These are phyloP conservation scores for Lolium multiflorum DNA, from an alignment of 176 grass and related monocot species.

Conservation along the genomic window DNA sequence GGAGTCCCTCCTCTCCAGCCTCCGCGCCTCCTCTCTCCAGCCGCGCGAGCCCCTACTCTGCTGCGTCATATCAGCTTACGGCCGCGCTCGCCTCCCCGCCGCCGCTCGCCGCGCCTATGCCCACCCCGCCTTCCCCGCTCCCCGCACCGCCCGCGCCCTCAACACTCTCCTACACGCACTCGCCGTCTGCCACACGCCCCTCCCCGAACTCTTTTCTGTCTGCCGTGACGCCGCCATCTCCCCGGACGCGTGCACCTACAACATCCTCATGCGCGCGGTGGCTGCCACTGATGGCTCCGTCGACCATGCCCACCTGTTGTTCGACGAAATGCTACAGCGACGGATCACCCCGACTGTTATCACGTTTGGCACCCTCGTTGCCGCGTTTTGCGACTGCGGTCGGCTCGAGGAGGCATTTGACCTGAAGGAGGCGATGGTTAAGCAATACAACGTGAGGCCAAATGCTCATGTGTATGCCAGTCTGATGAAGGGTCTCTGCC, in stretches of 20 bases:
- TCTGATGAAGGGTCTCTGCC: slow-evolving; percentile 65
- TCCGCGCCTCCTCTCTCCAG: slow-evolving; percentile 5
- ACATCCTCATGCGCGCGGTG: slow-evolving; percentile 20
- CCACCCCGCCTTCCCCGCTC: slow-evolving; percentile 48
- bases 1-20: slow-evolving; percentile 55
- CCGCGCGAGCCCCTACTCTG: slow-evolving; percentile 28
- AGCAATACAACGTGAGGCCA: slow-evolving; percentile 37
- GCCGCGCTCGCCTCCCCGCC: slow-evolving; percentile 42
- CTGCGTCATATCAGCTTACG: slow-evolving; percentile 53
- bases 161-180: slow-evolving; percentile 12
- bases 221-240: slow-evolving; percentile 17
- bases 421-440: slow-evolving; percentile 59
- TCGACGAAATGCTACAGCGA: slow-evolving; percentile 65
- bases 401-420: slow-evolving; percentile 51
- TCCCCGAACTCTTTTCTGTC: neutral
- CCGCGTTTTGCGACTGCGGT: slow-evolving; percentile 43
- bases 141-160: slow-evolving; percentile 1
- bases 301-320: slow-evolving; percentile 49
- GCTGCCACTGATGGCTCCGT: slow-evolving; percentile 42
- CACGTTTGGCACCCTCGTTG: slow-evolving; percentile 65
- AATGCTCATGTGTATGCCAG: slow-evolving; percentile 60
- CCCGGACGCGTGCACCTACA: slow-evolving; percentile 23
- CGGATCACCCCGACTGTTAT: slow-evolving; percentile 45
- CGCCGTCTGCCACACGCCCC: neutral
- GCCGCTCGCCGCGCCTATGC: slow-evolving; percentile 47